phyloP scores from a whole-genome alignment of 2,329 filamentous ascomycete genomes.

The Aspergillus sp. region DNA sequence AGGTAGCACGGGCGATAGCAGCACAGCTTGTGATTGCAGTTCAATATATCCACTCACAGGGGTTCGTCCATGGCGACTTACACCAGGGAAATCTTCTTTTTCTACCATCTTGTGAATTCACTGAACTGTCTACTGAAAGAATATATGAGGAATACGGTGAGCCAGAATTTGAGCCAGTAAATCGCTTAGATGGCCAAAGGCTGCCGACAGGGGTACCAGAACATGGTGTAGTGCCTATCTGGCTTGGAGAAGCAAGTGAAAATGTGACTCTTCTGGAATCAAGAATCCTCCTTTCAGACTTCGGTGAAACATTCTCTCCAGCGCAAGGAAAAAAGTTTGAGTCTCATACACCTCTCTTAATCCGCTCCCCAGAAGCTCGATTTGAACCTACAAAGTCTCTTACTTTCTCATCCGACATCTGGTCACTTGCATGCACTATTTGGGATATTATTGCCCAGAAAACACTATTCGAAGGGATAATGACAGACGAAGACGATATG shows the following conservation, averaged over 20 bases:
- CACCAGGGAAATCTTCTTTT: slow-evolving; percentile 34
- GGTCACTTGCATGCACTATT: slow-evolving; percentile 36
- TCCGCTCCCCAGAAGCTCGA: slow-evolving; percentile 30
- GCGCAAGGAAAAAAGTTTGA: slow-evolving; percentile 14
- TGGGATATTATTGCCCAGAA: slow-evolving; percentile 30
- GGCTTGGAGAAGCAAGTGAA: slow-evolving; percentile 30
- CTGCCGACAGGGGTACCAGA: slow-evolving; percentile 24
- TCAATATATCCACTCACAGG: slow-evolving; percentile 14
- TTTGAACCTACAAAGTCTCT: slow-evolving; percentile 32
- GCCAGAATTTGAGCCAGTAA: slow-evolving; percentile 14
- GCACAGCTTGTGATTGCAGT: slow-evolving; percentile 27
- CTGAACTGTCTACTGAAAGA: slow-evolving; percentile 11
- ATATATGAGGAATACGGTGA: slow-evolving; percentile 17
- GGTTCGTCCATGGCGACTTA: slow-evolving; percentile 32
- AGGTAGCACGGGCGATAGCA: slow-evolving; percentile 18
- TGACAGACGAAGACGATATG: slow-evolving; percentile 24
- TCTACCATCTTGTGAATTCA: slow-evolving; percentile 9
- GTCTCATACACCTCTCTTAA: slow-evolving; percentile 25
- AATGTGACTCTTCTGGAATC: slow-evolving; percentile 23
- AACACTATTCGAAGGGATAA: slow-evolving; percentile 23
- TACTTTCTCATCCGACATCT: slow-evolving; percentile 34
- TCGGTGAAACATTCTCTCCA: slow-evolving; percentile 32
- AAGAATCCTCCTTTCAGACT: slow-evolving; percentile 28
- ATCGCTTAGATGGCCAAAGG: slow-evolving; percentile 15
- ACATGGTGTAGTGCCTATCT: slow-evolving; percentile 25